Percentiles rank a stretch among this genome's conserved stretches.
Evolutionary conservation across 1,284 basidiomycete genomes (phyloP).

Genomic region (Pseudomicrostroma phylloplanum): DNA sequence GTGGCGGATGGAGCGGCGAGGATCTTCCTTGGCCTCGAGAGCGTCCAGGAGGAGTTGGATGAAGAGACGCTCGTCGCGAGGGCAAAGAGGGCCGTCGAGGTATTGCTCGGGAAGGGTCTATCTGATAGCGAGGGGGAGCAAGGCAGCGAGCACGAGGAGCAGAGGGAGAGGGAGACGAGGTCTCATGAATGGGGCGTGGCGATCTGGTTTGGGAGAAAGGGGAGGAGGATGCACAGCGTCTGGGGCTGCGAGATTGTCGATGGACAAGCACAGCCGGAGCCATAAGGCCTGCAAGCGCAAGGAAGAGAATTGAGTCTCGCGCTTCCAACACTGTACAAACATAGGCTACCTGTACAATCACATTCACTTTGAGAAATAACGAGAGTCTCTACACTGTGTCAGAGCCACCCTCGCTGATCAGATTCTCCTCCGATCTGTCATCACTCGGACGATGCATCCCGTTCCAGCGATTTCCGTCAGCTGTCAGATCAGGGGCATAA

Average conservation of each 20-base stretch:
- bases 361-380: too few relatives aligned
- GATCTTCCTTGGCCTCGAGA: neutral
- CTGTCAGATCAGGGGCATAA: conserved; percentile 54
- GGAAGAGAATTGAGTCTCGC: too few relatives aligned
- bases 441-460: conserved; percentile 91
- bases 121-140: neutral
- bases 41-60: too few relatives aligned
- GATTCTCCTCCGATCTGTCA: conserved; percentile 69
- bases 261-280: too few relatives aligned
- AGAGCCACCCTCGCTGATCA: neutral
- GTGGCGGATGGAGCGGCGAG: neutral
- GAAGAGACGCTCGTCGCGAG: too few relatives aligned
- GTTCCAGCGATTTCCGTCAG: conserved; percentile 90
- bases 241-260: conserved; percentile 5
- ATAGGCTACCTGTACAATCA: too few relatives aligned
- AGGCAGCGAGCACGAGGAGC: neutral
- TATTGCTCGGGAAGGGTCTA: too few relatives aligned
- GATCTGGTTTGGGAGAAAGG: conserved; percentile 1
- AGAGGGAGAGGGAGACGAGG: neutral
- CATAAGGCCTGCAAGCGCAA: too few relatives aligned
- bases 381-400: too few relatives aligned
- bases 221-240: neutral
- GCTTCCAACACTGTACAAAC: too few relatives aligned
- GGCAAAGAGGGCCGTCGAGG: too few relatives aligned
- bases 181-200: conserved; percentile 1